These are phyloP conservation scores for Pyronema domesticum DNA, from an alignment of 495 filamentous ascomycete genomes.

Conservation along the genomic window DNA sequence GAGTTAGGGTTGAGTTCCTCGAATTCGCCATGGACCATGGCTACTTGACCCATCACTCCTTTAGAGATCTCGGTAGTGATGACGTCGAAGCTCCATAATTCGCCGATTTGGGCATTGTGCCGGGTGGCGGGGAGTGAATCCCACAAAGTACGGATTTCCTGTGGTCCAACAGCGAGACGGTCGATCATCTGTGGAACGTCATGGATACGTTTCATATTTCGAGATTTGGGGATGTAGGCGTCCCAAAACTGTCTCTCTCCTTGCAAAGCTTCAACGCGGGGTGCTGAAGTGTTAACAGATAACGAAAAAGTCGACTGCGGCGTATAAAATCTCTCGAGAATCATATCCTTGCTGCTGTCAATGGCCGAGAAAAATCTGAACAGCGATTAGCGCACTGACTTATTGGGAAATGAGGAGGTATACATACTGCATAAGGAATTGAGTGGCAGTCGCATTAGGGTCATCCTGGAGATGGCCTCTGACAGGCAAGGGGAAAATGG, in stretches of 20 bases:
- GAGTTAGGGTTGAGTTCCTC: slow-evolving; percentile 49
- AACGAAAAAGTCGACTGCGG: slow-evolving; percentile 59
- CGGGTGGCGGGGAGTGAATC: slow-evolving; percentile 50
- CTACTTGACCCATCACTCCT: slow-evolving; percentile 47
- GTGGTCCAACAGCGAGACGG: slow-evolving; percentile 45
- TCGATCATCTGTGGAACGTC: slow-evolving; percentile 37
- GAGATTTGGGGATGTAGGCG: slow-evolving; percentile 56
- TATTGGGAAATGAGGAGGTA: neutral
- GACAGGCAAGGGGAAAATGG: slow-evolving; percentile 41
- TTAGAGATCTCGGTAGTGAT: slow-evolving; percentile 53
- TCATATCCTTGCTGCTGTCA: slow-evolving; percentile 48
- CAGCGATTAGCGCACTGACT: neutral
- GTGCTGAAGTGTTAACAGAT: slow-evolving; percentile 47
- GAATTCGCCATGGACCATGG: slow-evolving; percentile 66
- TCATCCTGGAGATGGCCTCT: slow-evolving; percentile 56
- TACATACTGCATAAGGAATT: slow-evolving; percentile 19
- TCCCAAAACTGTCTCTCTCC: slow-evolving; percentile 39
- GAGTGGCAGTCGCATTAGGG: slow-evolving; percentile 44
- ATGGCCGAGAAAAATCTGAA: slow-evolving; percentile 50
- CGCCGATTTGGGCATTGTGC: slow-evolving; percentile 48
- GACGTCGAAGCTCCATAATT: slow-evolving; percentile 67
- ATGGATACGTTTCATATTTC: slow-evolving; percentile 58
- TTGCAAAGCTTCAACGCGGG: slow-evolving; percentile 31
- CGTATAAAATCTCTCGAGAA: slow-evolving; percentile 59
- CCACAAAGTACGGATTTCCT: slow-evolving; percentile 53